A percentile compares a stretch with the other conserved stretches of the same genome.
phyloP scores from a whole-genome alignment of 2,329 filamentous ascomycete genomes.

The Fusarium staphyleae region DNA sequence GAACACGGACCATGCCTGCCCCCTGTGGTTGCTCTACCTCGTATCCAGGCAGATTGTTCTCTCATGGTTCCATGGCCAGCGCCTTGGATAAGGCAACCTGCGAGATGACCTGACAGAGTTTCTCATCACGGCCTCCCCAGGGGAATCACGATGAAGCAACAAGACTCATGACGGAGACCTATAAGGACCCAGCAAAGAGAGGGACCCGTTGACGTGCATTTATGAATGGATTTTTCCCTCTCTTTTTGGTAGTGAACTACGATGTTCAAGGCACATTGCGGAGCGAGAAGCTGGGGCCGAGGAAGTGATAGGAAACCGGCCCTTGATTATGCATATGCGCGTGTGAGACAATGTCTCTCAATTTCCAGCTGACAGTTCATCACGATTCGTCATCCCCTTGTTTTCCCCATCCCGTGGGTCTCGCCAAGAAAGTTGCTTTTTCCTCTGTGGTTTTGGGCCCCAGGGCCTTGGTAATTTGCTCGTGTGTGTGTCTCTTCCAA shows the following conservation, averaged over 20 bases:
- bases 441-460: too few relatives aligned
- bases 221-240: too few relatives aligned
- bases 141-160: not conserved
- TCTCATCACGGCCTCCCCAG: not conserved
- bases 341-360: slow-evolving; percentile 3
- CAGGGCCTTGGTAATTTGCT: too few relatives aligned
- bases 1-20: too few relatives aligned
- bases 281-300: not conserved
- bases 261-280: not conserved
- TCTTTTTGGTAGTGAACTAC: not conserved
- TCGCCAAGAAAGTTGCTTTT: not conserved
- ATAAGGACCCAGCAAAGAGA: too few relatives aligned
- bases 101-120: too few relatives aligned
- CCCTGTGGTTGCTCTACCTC: not conserved
- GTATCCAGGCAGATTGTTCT: not conserved
- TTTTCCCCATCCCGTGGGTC: not conserved
- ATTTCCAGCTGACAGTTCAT: not conserved
- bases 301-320: slow-evolving; percentile 1
- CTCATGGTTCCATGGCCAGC: too few relatives aligned
- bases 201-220: too few relatives aligned
- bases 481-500: too few relatives aligned
- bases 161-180: not conserved
- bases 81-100: not conserved
- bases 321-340: slow-evolving; percentile 7
- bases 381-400: not conserved